Base-by-base conservation (phyloP, 805 yeast species). In the Candida sanyiensis region DNA sequence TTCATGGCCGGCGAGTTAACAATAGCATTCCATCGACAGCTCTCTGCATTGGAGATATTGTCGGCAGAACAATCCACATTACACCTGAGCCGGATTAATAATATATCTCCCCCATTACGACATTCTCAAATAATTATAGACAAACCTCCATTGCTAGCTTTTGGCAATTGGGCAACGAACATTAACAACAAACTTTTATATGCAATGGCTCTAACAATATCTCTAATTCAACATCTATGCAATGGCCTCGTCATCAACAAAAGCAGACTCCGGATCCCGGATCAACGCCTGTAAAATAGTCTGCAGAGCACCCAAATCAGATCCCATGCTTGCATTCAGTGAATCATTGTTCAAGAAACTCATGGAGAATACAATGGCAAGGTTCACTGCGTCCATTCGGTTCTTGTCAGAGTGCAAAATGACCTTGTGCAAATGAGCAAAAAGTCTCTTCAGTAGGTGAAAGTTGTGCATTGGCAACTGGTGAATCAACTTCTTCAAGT, bases 331-430 rank as follows among this genome's bases (percentile, higher is more conserved):
- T 13, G 52, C 51, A 12, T 67, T 67, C 24, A 66, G 48, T 43
- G 61, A 63, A 27, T 64, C 71, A 48, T 64, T 69, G 46, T 65
- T 61, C 47, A 76, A 58, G 48, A 75, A 72, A 59, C 80, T 73
- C 78, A 77, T 77, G 5, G 81, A 70, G 52, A 90, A 82, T 6
- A 90, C 96, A 39, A 94, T 90, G 5, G 96, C 95, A 52, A 90
- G 63, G 56, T 90, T 90, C 2, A 87, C 80, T 3, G 95, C 76
- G 40, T 82, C 85, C 97, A 90, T 90, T 57, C 80, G 80, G 62
- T 90, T 90, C 33, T 63, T 64, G 9, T 73, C 78, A 32, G 80
- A 78, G 52, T 77, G 78, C 42, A 71, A 72, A 39, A 83, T 79
- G 18, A 90, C 80, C 47, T 70, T 71, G 47, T 72, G 68, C 64